Base-by-base conservation (phyloP, 345 rosid species). In the Lumnitzera racemosa region DNA sequence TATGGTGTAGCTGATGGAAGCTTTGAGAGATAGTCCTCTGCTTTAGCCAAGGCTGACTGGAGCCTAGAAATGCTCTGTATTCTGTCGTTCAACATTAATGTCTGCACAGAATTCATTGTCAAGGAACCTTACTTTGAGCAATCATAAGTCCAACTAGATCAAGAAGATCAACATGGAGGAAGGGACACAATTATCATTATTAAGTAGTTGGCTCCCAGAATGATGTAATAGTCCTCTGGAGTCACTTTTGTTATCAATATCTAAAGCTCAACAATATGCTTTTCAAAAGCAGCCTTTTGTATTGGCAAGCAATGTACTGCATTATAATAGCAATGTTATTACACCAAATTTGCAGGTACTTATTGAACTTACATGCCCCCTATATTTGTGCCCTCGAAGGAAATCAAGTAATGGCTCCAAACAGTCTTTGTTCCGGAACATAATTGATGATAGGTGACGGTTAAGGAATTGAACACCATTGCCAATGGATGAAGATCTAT, bases 381-480 rank as follows among this genome's bases (percentile, higher is more conserved):
- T 95, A 63, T 90, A 80, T 62, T 72, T 84, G 74, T 90, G 92
- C 51, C 64, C 88, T 57, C 95, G 85, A 31, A 94, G 95, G 64
- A 95, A 95, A 73, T 88, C 78, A 50, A 85, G 80, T 6, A 95
- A 74, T 29, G 99, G 97, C 74, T 95, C 97, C 74, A 95, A 74
- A 62, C 81, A 83, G 57, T 95, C 99, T 68, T 88, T 95, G 74
- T 82, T 81, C 43, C 87, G 90, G 74, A 95, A 95, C 99, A 95
- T 88, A 12, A 49, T 86, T 5, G 99, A 95, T 16, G 99, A 95
- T 11, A 95, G 86, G 69, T 95, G 99, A 54, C 99, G 92, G 46
- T 95, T 95, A 67, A 95, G 92, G 75, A 90, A 95, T 63, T 90
- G 97, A 71, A 95, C 97, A n/a, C 99, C 99, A 65, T 90, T 90